Conservation (phyloP, 2,329 filamentous ascomycete genomes). For the Coleophoma crateriformis region DNA sequence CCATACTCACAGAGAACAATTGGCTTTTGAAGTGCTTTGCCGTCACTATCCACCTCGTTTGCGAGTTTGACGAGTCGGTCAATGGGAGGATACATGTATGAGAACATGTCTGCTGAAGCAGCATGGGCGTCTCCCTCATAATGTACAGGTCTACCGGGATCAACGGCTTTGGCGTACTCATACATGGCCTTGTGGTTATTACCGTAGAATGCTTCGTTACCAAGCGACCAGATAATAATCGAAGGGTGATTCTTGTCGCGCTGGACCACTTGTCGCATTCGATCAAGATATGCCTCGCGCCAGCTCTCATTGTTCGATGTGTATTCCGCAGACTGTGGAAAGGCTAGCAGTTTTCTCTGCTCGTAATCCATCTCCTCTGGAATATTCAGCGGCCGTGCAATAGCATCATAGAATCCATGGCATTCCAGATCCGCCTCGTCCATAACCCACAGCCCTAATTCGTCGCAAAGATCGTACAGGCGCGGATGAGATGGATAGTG, state of each 20-base stretch:
- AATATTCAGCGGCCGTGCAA: slow-evolving; percentile 43
- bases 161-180: slow-evolving; percentile 42
- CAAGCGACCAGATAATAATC: slow-evolving; percentile 69
- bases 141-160: slow-evolving; percentile 47
- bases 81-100: slow-evolving; percentile 48
- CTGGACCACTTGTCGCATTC: slow-evolving; percentile 57
- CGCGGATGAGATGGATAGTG: slow-evolving; percentile 62
- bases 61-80: slow-evolving; percentile 30
- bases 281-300: slow-evolving; percentile 62
- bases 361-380: slow-evolving; percentile 53
- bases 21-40: slow-evolving; percentile 41
- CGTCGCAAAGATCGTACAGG: slow-evolving; percentile 55
- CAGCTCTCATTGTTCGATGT: slow-evolving; percentile 56
- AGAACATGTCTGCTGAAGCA: slow-evolving; percentile 47
- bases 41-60: slow-evolving; percentile 34
- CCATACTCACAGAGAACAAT: slow-evolving; percentile 53
- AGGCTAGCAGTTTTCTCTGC: slow-evolving; percentile 52
- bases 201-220: slow-evolving; percentile 70
- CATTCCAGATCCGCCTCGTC: slow-evolving; percentile 47
- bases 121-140: slow-evolving; percentile 50
- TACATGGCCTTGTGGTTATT: slow-evolving; percentile 65
- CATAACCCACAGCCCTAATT: slow-evolving; percentile 60
- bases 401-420: slow-evolving; percentile 38
- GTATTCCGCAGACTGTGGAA: slow-evolving; percentile 48
- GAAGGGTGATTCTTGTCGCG: slow-evolving; percentile 66